Evolutionary conservation across 192 early-diverging fungal species (phyloP).

Genomic region (Gaertneriomyces semiglobifer): DNA sequence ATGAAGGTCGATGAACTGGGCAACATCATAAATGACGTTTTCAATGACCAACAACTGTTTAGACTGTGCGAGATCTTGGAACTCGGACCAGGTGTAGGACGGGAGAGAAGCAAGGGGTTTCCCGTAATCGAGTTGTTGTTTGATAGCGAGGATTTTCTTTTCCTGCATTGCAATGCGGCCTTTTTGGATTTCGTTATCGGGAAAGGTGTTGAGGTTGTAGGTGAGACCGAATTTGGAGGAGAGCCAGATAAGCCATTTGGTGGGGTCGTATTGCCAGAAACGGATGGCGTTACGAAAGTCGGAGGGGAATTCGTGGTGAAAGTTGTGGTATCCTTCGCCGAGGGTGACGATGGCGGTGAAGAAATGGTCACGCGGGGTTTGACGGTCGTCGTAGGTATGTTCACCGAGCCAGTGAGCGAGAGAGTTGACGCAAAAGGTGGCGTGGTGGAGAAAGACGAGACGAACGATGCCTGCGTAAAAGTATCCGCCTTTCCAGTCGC

Average conservation of each 20-base stretch:
- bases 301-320: constrained; percentile 65
- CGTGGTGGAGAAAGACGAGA: constrained; percentile 54
- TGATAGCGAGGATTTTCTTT: constrained; percentile 64
- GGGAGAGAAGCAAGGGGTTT: constrained; percentile 66
- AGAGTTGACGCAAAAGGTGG: constrained; percentile 58
- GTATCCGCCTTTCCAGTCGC: constrained; percentile 56
- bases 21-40: constrained; percentile 77
- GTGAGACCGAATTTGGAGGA: constrained; percentile 42
- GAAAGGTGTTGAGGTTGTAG: constrained; percentile 46
- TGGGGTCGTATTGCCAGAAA: constrained; percentile 51
- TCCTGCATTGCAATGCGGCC: constrained; percentile 71
- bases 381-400: constrained; percentile 63
- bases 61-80: constrained; percentile 64
- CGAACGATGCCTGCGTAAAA: constrained; percentile 47
- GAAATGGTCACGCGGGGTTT: constrained; percentile 59
- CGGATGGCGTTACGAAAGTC: constrained; percentile 58
- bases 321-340: constrained; percentile 62
- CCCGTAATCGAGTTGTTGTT: constrained; percentile 70
- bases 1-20: constrained; percentile 79
- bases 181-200: constrained; percentile 49
- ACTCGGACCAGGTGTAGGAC: constrained; percentile 35
- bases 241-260: constrained; percentile 53
- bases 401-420: constrained; percentile 55
- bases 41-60: constrained; percentile 81
- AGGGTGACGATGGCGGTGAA: constrained; percentile 48